Percentiles rank a stretch among this genome's conserved stretches.
Conservation (phyloP, 2,329 filamentous ascomycete genomes). For the Laburnicola sp. region DNA sequence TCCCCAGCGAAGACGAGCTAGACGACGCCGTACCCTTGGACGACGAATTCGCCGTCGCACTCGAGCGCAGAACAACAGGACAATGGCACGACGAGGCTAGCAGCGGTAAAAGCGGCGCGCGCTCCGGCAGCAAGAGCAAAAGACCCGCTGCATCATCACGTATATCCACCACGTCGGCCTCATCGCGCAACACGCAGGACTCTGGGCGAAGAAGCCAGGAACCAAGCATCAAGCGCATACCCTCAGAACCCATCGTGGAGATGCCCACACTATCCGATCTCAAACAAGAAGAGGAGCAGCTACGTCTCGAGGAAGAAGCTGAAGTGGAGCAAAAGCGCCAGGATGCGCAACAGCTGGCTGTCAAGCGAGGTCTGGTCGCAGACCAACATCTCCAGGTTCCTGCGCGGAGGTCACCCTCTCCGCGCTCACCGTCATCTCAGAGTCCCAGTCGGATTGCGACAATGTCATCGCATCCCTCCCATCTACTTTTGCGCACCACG, state of each 20-base stretch:
- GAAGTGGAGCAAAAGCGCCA: slow-evolving; percentile 57
- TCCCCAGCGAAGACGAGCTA: slow-evolving; percentile 82
- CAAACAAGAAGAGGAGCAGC: slow-evolving; percentile 60
- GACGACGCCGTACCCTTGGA: slow-evolving; percentile 92
- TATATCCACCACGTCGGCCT: slow-evolving; percentile 50
- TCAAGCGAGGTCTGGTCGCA: slow-evolving; percentile 55
- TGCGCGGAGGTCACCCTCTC: slow-evolving; percentile 11
- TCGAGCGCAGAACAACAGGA: slow-evolving; percentile 69
- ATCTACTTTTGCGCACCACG: slow-evolving; percentile 21
- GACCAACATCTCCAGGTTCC: slow-evolving; percentile 23
- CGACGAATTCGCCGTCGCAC: slow-evolving; percentile 84
- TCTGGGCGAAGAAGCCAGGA: slow-evolving; percentile 25
- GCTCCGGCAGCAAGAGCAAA: slow-evolving; percentile 40
- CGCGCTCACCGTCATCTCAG: slow-evolving; percentile 17
- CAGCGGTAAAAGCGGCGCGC: slow-evolving; percentile 65
- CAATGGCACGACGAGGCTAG: slow-evolving; percentile 67
- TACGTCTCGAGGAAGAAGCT: slow-evolving; percentile 59
- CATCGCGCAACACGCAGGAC: slow-evolving; percentile 50
- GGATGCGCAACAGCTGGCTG: slow-evolving; percentile 59
- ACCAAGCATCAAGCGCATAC: slow-evolving; percentile 26
- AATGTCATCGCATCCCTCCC: slow-evolving; percentile 18
- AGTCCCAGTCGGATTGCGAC: slow-evolving; percentile 15
- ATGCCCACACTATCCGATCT: slow-evolving; percentile 58
- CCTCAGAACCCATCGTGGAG: slow-evolving; percentile 32
- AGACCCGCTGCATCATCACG: slow-evolving; percentile 54